Conservation (phyloP, 2,329 filamentous ascomycete genomes). For the Hypoxylon sp. region DNA sequence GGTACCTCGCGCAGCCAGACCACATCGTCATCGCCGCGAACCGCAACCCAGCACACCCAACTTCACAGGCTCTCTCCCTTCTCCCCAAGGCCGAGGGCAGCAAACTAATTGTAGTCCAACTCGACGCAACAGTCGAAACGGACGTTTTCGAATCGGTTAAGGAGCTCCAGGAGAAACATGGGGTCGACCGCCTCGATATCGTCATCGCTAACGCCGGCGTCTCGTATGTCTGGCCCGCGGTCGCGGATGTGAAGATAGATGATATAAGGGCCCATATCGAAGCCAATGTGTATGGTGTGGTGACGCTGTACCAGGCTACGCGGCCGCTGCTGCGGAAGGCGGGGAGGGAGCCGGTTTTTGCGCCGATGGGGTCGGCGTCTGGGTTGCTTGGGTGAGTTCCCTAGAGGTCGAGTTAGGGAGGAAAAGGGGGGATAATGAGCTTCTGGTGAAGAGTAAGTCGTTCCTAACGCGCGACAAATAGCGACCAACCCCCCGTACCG, state of each 20-base stretch:
- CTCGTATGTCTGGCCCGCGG: conserved; percentile 51
- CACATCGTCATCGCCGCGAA: conserved; percentile 63
- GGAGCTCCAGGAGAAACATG: conserved; percentile 49
- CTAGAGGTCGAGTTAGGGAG: too few species aligned
- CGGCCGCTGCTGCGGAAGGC: conserved; percentile 55
- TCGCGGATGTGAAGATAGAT: conserved; percentile 53
- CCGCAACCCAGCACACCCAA: conserved; percentile 50
- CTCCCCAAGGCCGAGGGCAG: conserved; percentile 55
- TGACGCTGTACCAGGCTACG: conserved; percentile 61
- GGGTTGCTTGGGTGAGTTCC: conserved; percentile 38
- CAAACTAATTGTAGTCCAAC: conserved; percentile 57
- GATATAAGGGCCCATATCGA: conserved; percentile 57
- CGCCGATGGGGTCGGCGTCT: conserved; percentile 54
- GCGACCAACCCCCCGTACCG: conserved; percentile 47
- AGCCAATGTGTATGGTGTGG: conserved; percentile 59
- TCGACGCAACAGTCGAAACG: conserved; percentile 56
- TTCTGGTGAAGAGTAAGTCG: not conserved
- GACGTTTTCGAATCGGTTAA: conserved; percentile 54
- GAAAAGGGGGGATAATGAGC: not conserved
- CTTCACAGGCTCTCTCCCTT: conserved; percentile 50
- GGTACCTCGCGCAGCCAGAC: conserved; percentile 65
- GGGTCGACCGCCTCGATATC: conserved; percentile 61
- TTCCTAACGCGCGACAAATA: conserved; percentile 1
- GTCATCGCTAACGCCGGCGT: conserved; percentile 68
- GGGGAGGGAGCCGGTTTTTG: conserved; percentile 53